Base-by-base conservation (phyloP, 345 rosid genomes). In the Eucalyptus coolabah region DNA sequence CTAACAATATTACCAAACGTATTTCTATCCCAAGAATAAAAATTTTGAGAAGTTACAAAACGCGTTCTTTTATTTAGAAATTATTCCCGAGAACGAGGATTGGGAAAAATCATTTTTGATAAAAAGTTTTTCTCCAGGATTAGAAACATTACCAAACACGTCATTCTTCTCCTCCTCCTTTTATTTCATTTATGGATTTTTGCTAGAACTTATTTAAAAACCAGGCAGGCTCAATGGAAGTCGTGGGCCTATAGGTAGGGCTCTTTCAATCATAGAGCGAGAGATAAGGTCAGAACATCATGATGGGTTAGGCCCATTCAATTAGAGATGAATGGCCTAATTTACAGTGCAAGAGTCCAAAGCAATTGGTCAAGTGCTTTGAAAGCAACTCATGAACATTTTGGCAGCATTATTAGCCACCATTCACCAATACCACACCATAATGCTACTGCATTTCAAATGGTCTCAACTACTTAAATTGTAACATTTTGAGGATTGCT, bases 41-140 rank as follows among this genome's bases (percentile, higher is more conserved):
- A 50, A 2, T 6, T 50, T 50, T 50, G 8, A 16, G 0, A 50
- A 50, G 19, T 50, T 50, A 50, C 53, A 6, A 50, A 16, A 50
- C 0, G 0, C 7, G 6, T 50, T 50, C n/a, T 16, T 50, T 50
- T 50, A 2, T 6, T 50, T 50, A 16, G 17, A 50, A 50, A 50
- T 50, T 50, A 50, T 50, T 50, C 7, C 6, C 3, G n/a, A 16
- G 0, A 50, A 50, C 7, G n/a, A 50, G 0, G 17, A 50, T 50
- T 6, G 7, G 3, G 16, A 50, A n/a, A 50, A 50, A 50, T 50
- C 19, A 50, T 50, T 50, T 50, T 6, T 50, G 3, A 50, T 50
- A 50, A 50, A 50, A 50, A 50, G 0, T 2, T 15, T 2, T 15
- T 50, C 2, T 6, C 18, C 0, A 3, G n/a, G 7, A 50, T 5